Conservation (phyloP, 805 yeast species). For the Ogataea henricii region DNA sequence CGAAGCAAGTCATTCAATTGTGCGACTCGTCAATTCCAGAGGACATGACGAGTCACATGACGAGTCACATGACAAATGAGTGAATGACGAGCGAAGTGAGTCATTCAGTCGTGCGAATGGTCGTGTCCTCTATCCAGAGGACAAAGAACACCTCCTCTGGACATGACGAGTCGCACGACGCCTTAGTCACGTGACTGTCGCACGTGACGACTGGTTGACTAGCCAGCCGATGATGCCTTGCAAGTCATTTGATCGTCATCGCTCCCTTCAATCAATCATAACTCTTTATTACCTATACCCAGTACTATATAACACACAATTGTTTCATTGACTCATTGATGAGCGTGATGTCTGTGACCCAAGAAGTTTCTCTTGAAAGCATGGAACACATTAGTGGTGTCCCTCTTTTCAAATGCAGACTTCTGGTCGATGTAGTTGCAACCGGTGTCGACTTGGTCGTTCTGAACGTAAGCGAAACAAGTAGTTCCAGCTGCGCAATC, state of each 20-base stretch:
- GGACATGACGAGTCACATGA: too few relatives aligned
- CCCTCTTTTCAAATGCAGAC: conserved; percentile 35
- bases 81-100: too few relatives aligned
- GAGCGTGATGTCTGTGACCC: conserved; percentile 24
- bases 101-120: too few relatives aligned
- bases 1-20: too few relatives aligned
- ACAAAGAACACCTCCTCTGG: too few relatives aligned
- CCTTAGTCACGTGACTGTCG: too few relatives aligned
- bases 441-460: conserved; percentile 46
- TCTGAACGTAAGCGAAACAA: conserved; percentile 53
- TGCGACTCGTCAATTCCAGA: too few relatives aligned
- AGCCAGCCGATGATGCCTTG: background rate
- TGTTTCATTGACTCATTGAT: conserved; percentile 2
- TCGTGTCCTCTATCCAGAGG: too few relatives aligned
- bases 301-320: background rate
- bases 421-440: conserved; percentile 46
- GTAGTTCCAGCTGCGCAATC: conserved; percentile 65
- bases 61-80: too few relatives aligned
- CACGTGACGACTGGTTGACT: too few relatives aligned
- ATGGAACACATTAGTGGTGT: conserved; percentile 18
- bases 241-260: background rate
- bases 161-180: too few relatives aligned
- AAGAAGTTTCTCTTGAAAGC: conserved; percentile 27
- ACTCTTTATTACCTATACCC: conserved; percentile 3
- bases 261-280: background rate